These are phyloP conservation scores for Paraphaeosphaeria minitans DNA, from an alignment of 2,329 filamentous ascomycete genomes.

Conservation along the genomic window DNA sequence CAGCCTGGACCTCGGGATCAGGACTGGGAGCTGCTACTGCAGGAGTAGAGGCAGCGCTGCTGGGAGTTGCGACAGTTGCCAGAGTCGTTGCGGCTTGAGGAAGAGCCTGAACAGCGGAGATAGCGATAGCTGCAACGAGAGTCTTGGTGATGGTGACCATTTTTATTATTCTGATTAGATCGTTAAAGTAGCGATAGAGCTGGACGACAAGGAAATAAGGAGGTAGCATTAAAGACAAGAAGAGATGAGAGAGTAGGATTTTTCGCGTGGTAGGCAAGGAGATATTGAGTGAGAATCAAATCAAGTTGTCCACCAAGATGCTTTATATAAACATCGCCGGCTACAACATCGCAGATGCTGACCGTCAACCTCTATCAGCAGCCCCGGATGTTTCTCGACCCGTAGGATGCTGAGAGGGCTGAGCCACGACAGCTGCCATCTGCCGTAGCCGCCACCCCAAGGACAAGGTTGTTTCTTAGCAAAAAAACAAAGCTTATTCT, in stretches of 20 bases:
- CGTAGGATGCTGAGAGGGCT: slow-evolving; percentile 10
- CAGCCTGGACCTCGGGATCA: slow-evolving; percentile 26
- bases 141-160: slow-evolving; percentile 45
- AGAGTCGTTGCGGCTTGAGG: slow-evolving; percentile 25
- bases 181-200: slow-evolving; percentile 21
- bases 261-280: slow-evolving; percentile 33
- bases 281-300: slow-evolving; percentile 25
- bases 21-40: slow-evolving; percentile 6
- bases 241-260: slow-evolving; percentile 31
- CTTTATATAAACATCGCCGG: slow-evolving; percentile 31
- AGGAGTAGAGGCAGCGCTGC: slow-evolving; percentile 19
- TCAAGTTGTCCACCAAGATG: neutral
- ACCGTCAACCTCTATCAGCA: neutral
- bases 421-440: slow-evolving; percentile 4
- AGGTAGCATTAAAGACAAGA: slow-evolving; percentile 24
- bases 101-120: slow-evolving; percentile 38
- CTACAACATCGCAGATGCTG: neutral
- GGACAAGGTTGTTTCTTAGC: slow-evolving; percentile 21
- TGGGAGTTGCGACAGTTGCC: slow-evolving; percentile 13
- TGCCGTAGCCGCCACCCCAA: neutral
- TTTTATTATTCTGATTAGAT: slow-evolving; percentile 24
- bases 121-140: slow-evolving; percentile 39
- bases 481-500: slow-evolving; percentile 3
- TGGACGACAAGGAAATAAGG: slow-evolving; percentile 21
- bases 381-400: slow-evolving; percentile 10